Percentiles rank a stretch among this genome's conserved stretches.
Conservation (phyloP, 345 rosid species). For the Stellera chamaejasme region DNA sequence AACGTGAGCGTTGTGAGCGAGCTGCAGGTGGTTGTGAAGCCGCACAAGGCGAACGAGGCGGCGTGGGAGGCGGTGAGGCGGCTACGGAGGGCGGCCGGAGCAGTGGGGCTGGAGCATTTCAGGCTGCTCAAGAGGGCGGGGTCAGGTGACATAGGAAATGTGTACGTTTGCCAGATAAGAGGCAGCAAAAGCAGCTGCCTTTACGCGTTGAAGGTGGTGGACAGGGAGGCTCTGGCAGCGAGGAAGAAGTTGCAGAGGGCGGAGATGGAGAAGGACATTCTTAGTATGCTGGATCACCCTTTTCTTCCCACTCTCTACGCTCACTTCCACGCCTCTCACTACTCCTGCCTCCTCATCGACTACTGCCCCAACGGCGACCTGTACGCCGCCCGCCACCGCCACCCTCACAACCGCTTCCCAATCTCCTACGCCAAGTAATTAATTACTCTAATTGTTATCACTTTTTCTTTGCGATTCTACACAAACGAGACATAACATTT, state of each 20-base stretch:
- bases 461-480: neutral
- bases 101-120: slow-evolving; percentile 79
- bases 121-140: slow-evolving; percentile 73
- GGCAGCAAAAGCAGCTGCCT: slow-evolving; percentile 25
- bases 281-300: slow-evolving; percentile 85
- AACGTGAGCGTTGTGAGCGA: slow-evolving; percentile 72
- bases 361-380: slow-evolving; percentile 89
- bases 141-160: slow-evolving; percentile 87
- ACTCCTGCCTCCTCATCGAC: slow-evolving; percentile 92
- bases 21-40: slow-evolving; percentile 29
- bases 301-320: slow-evolving; percentile 87
- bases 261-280: slow-evolving; percentile 83
- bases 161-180: slow-evolving; percentile 87
- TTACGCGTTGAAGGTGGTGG: slow-evolving; percentile 96
- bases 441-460: neutral
- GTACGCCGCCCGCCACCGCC: slow-evolving; percentile 72
- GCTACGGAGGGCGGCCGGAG: slow-evolving; percentile 43
- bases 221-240: slow-evolving; percentile 78
- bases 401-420: slow-evolving; percentile 52
- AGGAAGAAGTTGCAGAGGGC: slow-evolving; percentile 83
- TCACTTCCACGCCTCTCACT: slow-evolving; percentile 81
- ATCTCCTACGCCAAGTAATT: slow-evolving; percentile 74
- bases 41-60: slow-evolving; percentile 91
- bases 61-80: slow-evolving; percentile 83
- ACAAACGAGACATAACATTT: too few relatives aligned